Base-by-base conservation (phyloP, 2,329 filamentous ascomycete genomes). In the Macrophomina pseudophaseolina region DNA sequence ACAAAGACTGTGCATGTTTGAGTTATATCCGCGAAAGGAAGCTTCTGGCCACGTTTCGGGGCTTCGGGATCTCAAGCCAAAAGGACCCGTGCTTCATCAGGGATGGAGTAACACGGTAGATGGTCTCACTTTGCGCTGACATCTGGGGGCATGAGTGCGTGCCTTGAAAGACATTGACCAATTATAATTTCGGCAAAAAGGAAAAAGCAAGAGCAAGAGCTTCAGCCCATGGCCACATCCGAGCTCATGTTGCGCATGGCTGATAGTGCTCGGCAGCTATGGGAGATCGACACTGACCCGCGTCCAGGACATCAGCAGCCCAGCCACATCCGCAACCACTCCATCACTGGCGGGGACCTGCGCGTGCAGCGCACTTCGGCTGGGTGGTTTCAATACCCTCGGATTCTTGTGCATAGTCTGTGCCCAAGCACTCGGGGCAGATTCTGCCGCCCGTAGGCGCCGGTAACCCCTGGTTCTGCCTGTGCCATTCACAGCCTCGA, bases 341-440 rank as follows among this genome's bases (percentile, higher is more conserved):
- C 14, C 14, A 16, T 35, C 38, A 28, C 54, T 59, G 11, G 23
- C 23, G 1, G 28, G 28, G 35, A 8, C 38, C 8, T 46, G 38
- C 7, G n/a, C 56, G 38, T n/a, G 40, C 56, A n/a, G 40, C 56
- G 12, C 23, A 5, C 40, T 11, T 30, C 14, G 4, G 30, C 56
- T n/a, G 28, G 5, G 12, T 4, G 6, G 9, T 6, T 42, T 56
- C 14, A n/a, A 18, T 32, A 23, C 35, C 28, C n/a, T 18, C 9
- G 32, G 14, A 9, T 30, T 48, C 28, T 33, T 48, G 8, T 28
- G 40, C 28, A 33, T 33, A 48, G 16, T 30, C 40, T 38, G 38
- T 46, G 56, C 40, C 11, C 16, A 46, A 46, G 30, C 56, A 48
- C 56, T 60, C 56, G n/a, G 40, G 56, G 40, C 56, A 60, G 56